These are phyloP conservation scores for Nicotiana paniculata DNA, from an alignment of 257 asterid genomes.

Conservation along the genomic window DNA sequence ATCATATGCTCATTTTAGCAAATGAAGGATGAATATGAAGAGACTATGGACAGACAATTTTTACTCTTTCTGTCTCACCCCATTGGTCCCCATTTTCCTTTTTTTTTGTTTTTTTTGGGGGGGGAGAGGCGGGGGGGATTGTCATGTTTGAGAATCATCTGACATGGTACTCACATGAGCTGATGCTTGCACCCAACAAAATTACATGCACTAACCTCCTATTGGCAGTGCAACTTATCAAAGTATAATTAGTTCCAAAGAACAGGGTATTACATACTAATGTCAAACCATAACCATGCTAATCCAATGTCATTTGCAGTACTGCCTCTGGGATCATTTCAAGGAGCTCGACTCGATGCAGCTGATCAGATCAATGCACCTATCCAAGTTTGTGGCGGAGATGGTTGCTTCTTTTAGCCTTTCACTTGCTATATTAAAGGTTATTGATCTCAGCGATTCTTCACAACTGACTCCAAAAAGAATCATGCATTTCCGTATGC, in stretches of 20 bases:
- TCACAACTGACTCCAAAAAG: conserved; percentile 50
- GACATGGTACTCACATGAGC: background rate
- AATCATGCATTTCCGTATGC: conserved; percentile 84
- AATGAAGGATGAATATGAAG: background rate
- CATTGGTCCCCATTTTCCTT: background rate
- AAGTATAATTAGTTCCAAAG: background rate
- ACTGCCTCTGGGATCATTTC: conserved; percentile 92
- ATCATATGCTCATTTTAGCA: background rate
- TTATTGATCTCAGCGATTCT: conserved; percentile 53
- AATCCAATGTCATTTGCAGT: conserved; percentile 32
- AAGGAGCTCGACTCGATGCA: conserved; percentile 80
- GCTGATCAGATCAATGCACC: conserved; percentile 77
- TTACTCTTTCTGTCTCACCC: background rate
- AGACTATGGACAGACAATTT: background rate
- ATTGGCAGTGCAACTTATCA: background rate
- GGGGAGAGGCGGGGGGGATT: background rate
- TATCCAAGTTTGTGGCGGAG: conserved; percentile 71
- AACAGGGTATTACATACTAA: background rate
- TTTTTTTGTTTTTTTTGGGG: background rate
- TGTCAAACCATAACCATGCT: background rate
- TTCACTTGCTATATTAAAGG: conserved; percentile 72
- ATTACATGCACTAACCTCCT: background rate
- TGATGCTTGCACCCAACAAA: background rate
- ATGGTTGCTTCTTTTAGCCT: conserved; percentile 67
- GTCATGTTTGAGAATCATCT: background rate